phyloP scores from a whole-genome alignment of 164 flowering plant genomes.

The Piper betle region DNA sequence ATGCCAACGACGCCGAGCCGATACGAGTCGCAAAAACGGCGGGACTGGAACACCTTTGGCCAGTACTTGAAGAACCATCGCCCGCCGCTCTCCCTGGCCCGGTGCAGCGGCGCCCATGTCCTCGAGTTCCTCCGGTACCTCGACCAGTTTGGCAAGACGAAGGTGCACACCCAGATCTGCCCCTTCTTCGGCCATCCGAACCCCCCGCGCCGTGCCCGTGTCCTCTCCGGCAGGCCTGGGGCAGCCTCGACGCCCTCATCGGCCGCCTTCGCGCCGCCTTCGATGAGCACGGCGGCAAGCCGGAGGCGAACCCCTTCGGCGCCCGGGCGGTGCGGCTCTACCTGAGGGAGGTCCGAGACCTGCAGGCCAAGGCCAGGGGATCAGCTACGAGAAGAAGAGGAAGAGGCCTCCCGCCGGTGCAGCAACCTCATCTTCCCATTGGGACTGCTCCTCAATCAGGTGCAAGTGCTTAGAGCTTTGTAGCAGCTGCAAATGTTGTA shows the following conservation, averaged over 20 bases:
- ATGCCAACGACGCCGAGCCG: slow-evolving; percentile 40
- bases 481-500: no score
- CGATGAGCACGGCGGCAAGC: no score
- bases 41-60: slow-evolving; percentile 27
- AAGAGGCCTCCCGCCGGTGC: slow-evolving; percentile 20
- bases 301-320: slow-evolving; percentile 49
- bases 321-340: slow-evolving; percentile 72
- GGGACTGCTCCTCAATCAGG: no score
- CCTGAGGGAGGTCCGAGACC: slow-evolving; percentile 57
- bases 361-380: slow-evolving; percentile 72
- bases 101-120: slow-evolving; percentile 61
- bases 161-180: no score
- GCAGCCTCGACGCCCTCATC: no score
- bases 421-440: no score
- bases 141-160: no score
- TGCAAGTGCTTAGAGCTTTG: no score
- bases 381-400: slow-evolving; percentile 79
- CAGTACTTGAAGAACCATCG: slow-evolving; percentile 72
- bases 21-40: slow-evolving; percentile 48
- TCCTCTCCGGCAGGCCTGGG: slow-evolving; percentile 22
- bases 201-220: slow-evolving; percentile 81
- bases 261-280: no score
- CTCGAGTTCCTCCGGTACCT: no score
- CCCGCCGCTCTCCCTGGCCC: slow-evolving; percentile 58
- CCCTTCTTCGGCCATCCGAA: slow-evolving; percentile 11